A percentile compares a stretch with the other conserved stretches of the same genome.
phyloP scores from a whole-genome alignment of 371 early-diverging fungal species.

The Lichtheimia ornata region DNA sequence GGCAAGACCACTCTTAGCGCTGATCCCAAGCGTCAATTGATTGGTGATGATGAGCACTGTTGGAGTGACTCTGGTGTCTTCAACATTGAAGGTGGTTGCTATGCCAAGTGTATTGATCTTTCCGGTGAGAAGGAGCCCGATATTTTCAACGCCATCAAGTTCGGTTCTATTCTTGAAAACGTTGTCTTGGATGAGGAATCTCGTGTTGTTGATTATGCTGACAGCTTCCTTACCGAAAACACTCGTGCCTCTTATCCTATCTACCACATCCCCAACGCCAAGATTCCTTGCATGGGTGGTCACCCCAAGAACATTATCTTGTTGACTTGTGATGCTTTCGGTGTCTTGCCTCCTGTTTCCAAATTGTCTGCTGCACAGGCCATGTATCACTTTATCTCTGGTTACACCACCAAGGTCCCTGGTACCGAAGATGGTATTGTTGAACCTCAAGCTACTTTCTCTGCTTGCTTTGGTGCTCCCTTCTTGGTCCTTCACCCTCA shows the following conservation, averaged over 20 bases:
- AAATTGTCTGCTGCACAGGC: constrained; percentile 87
- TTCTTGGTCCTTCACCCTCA: constrained; percentile 96
- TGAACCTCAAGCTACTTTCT: constrained; percentile 91
- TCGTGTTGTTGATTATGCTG: constrained; percentile 83
- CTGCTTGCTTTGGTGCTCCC: constrained; percentile 94
- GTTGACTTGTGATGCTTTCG: constrained; percentile 96
- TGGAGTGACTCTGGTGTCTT: constrained; percentile 94
- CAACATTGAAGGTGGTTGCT: constrained; percentile 98
- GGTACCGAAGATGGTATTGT: constrained; percentile 96
- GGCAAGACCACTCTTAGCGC: constrained; percentile 97
- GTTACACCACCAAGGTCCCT: constrained; percentile 89
- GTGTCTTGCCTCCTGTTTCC: constrained; percentile 93
- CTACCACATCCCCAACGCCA: constrained; percentile 91
- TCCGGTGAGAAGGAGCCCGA: constrained; percentile 95
- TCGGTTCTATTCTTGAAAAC: constrained; percentile 93
- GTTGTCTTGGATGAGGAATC: constrained; percentile 80
- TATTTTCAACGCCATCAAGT: constrained; percentile 88
- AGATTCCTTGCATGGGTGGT: constrained; percentile 88
- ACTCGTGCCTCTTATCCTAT: constrained; percentile 96
- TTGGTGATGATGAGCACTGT: constrained; percentile 98
- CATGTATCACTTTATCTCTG: constrained; percentile 96
- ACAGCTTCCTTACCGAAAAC: constrained; percentile 86
- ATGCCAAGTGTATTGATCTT: constrained; percentile 94
- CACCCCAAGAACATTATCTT: constrained; percentile 95
- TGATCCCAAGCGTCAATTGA: constrained; percentile 86